phyloP scores from a whole-genome alignment of 208 protist species.

The Trypanosoma conorhini region DNA sequence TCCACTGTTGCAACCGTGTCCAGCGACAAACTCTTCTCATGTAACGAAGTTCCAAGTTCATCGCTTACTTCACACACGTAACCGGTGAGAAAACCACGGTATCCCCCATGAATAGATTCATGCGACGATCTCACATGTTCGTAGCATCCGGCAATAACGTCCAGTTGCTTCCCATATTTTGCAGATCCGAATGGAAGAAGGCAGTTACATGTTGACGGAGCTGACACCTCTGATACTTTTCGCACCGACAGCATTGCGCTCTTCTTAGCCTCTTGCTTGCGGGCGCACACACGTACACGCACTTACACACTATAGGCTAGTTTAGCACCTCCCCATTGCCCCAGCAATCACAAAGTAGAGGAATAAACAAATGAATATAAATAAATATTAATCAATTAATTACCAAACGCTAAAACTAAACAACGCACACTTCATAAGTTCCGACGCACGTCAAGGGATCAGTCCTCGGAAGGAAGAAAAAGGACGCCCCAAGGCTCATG shows the following conservation, averaged over 20 bases:
- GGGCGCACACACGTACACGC: neutral
- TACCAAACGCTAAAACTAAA: neutral
- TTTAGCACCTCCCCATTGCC: neutral
- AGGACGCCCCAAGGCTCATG: neutral
- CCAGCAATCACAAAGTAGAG: neutral
- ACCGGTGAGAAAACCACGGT: conserved; percentile 21
- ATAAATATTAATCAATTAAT: too few relatives aligned
- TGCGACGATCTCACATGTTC: conserved; percentile 23
- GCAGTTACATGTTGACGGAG: conserved; percentile 73
- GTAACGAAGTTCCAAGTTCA: neutral
- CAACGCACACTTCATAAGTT: neutral
- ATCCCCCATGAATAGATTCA: conserved; percentile 1
- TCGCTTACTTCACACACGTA: conserved; percentile 13
- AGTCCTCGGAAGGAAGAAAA: conserved; percentile 11
- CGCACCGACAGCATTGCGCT: conserved; percentile 9
- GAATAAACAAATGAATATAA: neutral
- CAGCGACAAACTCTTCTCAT: neutral
- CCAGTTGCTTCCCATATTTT: neutral
- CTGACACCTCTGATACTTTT: conserved; percentile 7
- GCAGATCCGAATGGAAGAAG: conserved; percentile 33
- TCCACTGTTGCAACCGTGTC: neutral
- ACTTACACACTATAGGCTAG: neutral
- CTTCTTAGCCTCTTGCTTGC: neutral
- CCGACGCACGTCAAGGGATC: neutral
- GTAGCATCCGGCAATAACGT: conserved; percentile 40